Percentiles rank a stretch among this genome's conserved stretches.
Conservation (phyloP, 495 filamentous ascomycete species). For the Pseudoneurospora amorphoporcata region DNA sequence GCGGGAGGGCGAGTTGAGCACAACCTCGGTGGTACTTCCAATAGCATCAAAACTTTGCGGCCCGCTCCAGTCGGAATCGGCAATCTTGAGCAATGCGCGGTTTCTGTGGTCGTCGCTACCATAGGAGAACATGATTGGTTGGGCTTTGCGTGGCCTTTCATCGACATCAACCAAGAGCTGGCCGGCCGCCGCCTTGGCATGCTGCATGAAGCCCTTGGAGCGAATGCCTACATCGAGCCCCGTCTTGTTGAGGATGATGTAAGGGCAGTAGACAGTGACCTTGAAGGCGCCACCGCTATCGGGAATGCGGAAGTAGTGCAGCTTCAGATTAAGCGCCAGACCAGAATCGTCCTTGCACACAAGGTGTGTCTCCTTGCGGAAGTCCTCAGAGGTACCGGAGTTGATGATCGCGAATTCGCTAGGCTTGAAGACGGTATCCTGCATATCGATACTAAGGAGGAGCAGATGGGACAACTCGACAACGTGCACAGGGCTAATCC, state of each 20-base stretch:
- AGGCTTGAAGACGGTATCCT: constrained; percentile 87
- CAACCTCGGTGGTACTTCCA: constrained; percentile 77
- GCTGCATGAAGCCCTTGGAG: constrained; percentile 76
- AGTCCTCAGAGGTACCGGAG: constrained; percentile 76
- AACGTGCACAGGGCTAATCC: constrained; percentile 92
- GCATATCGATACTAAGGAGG: constrained; percentile 85
- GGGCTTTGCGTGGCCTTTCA: constrained; percentile 47
- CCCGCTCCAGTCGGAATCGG: constrained; percentile 88
- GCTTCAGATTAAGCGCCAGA: constrained; percentile 64
- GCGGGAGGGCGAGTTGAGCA: constrained; percentile 58
- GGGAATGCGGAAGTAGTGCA: constrained; percentile 89
- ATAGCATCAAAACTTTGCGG: constrained; percentile 98
- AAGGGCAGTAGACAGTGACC: constrained; percentile 85
- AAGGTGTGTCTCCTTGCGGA: constrained; percentile 70
- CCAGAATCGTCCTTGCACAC: constrained; percentile 74
- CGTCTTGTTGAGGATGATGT: constrained; percentile 90
- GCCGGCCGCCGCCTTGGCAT: constrained; percentile 69
- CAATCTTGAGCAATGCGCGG: constrained; percentile 74
- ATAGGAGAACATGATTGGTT: constrained; percentile 95
- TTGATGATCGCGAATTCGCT: constrained; percentile 98
- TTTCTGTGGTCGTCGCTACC: constrained; percentile 78
- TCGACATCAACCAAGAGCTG: constrained; percentile 42
- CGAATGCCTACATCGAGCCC: constrained; percentile 81
- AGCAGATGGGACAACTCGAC: constrained; percentile 91
- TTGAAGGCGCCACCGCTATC: constrained; percentile 94